Conservation (phyloP, 2,329 filamentous ascomycete genomes). For the Stenocarpella maydis region DNA sequence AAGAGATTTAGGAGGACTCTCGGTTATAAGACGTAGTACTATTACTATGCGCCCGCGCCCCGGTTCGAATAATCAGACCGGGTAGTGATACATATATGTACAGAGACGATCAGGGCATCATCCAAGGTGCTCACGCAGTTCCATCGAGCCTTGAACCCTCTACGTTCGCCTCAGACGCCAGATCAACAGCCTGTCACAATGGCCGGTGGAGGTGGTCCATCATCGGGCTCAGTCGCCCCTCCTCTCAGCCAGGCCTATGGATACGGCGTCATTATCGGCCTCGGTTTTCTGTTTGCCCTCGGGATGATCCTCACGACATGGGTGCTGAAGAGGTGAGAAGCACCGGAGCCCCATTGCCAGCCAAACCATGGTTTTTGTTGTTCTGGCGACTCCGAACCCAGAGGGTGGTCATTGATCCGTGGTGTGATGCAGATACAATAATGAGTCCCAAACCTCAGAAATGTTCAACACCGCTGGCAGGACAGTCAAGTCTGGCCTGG, state of each 20-base stretch:
- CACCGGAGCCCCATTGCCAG: constrained; percentile 38
- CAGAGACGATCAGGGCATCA: no score
- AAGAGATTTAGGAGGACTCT: background rate
- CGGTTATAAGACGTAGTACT: background rate
- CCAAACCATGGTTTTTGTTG: constrained; percentile 19
- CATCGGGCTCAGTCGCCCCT: background rate
- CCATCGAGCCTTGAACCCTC: background rate
- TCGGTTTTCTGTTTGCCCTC: constrained; percentile 78
- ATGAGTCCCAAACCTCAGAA: constrained; percentile 85
- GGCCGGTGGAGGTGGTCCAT: constrained; percentile 1
- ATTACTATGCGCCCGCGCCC: background rate
- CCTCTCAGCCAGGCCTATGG: constrained; percentile 48
- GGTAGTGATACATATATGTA: no score
- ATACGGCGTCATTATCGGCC: constrained; percentile 79
- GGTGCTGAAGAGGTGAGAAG: background rate
- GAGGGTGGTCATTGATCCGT: background rate
- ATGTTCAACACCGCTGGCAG: constrained; percentile 91
- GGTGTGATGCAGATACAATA: constrained; percentile 45
- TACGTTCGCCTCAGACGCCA: background rate
- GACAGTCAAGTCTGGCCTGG: constrained; percentile 87
- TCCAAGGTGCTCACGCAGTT: no score
- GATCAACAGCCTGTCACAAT: background rate
- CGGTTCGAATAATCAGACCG: background rate
- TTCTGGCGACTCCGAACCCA: background rate
- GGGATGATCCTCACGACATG: constrained; percentile 46